phyloP scores from a whole-genome alignment of 768 basidiomycete species.

The Hericium coralloides region DNA sequence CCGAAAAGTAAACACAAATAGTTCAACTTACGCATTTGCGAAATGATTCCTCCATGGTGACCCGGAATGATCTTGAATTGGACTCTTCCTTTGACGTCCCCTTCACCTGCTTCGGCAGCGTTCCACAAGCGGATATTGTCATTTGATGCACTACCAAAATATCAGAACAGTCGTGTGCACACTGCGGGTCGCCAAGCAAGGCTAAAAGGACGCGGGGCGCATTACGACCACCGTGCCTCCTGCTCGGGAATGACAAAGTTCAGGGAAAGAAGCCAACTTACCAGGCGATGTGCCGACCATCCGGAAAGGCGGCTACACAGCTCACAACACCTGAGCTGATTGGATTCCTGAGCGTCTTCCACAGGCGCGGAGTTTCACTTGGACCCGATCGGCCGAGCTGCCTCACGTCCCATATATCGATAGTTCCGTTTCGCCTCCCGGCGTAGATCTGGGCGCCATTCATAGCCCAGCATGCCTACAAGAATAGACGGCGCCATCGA shows the following conservation, averaged over 20 bases:
- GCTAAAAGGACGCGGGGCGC: not conserved
- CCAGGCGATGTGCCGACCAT: slow-evolving; percentile 88
- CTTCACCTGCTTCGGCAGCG: slow-evolving; percentile 64
- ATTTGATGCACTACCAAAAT: slow-evolving; percentile 60
- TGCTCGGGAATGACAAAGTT: not conserved
- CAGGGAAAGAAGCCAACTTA: slow-evolving; percentile 28
- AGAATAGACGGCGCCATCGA: slow-evolving; percentile 3
- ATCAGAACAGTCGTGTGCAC: slow-evolving; percentile 1
- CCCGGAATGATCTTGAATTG: slow-evolving; percentile 95
- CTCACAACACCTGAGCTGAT: slow-evolving; percentile 86
- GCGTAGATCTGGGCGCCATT: slow-evolving; percentile 86
- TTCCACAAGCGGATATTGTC: slow-evolving; percentile 96
- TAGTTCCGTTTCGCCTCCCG: slow-evolving; percentile 80
- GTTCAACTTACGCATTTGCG: slow-evolving; percentile 73
- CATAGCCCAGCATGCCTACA: slow-evolving; percentile 89
- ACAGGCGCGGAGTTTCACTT: slow-evolving; percentile 57
- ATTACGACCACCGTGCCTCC: not conserved
- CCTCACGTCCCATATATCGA: slow-evolving; percentile 95
- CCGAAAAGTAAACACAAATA: not conserved
- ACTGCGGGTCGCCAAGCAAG: not conserved
- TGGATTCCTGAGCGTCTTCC: slow-evolving; percentile 82
- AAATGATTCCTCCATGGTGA: slow-evolving; percentile 91
- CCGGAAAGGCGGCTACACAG: slow-evolving; percentile 86
- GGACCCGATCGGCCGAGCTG: slow-evolving; percentile 57
- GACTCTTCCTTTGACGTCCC: slow-evolving; percentile 56